Evolutionary conservation across 805 yeast species (phyloP).

Genomic region (Suhomyces faveliae): DNA sequence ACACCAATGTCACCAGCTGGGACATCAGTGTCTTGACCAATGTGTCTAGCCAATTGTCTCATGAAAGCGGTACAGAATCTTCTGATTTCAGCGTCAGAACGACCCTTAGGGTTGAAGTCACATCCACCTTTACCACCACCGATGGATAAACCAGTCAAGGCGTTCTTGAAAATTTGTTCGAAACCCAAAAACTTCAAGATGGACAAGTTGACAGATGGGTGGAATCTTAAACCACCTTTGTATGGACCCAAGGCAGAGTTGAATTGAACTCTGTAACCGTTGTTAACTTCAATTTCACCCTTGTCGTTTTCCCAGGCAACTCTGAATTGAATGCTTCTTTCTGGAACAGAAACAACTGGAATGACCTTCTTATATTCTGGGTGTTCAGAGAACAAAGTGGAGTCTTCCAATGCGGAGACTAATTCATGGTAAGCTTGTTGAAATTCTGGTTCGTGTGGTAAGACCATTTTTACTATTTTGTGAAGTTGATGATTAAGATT

Average conservation of each 20-base stretch:
- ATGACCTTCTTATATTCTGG: constrained; percentile 89
- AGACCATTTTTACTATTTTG: constrained; percentile 50
- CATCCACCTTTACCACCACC: constrained; percentile 99
- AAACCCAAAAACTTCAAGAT: constrained; percentile 95
- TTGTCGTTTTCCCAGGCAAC: constrained; percentile 97
- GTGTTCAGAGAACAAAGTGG: constrained; percentile 82
- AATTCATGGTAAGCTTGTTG: constrained; percentile 98
- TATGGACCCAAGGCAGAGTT: constrained; percentile 98
- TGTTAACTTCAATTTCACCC: constrained; percentile 88
- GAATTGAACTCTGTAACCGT: constrained; percentile 98
- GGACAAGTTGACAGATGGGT: constrained; percentile 93
- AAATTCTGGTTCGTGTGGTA: constrained; percentile 95
- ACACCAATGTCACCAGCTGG: constrained; percentile 99
- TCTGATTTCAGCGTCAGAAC: constrained; percentile 90
- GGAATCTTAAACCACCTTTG: constrained; percentile 98
- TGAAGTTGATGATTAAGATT: background rate
- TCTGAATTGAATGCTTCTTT: constrained; percentile 94
- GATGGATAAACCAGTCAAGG: constrained; percentile 93
- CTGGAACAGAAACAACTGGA: constrained; percentile 91
- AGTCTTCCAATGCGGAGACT: constrained; percentile 81
- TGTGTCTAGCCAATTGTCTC: constrained; percentile 93
- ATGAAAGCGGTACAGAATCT: constrained; percentile 94
- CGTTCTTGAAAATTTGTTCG: constrained; percentile 98
- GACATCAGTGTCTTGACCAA: constrained; percentile 96
- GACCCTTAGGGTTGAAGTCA: constrained; percentile 96